Base-by-base conservation (phyloP, 306 rosid species). In the Castanopsis chinensis region DNA sequence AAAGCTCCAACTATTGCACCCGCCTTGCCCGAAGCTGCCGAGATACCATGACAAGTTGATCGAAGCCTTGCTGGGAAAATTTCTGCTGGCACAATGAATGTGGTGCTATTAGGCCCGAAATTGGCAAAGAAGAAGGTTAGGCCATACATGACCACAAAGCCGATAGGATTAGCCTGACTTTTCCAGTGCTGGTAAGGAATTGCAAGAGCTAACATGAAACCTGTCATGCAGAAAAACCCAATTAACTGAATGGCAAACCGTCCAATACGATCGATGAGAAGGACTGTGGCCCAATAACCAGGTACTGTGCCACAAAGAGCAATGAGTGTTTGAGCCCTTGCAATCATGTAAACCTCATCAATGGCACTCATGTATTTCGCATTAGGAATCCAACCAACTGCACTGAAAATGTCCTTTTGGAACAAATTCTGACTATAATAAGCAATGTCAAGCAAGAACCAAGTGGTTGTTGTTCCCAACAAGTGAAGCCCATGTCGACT, bases 41-140 rank as follows among this genome's bases (percentile, higher is more conserved):
- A 91, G 43, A 89, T 85, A 6, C 96, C 86, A 19, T 90, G 95
- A 28, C 95, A 92, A 0, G 95, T 90, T 1, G 92, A 90, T 43
- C 93, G 88, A 9, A 89, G 77, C 60, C 93, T 72, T 0, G 91
- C 90, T 0, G 93, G 90, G 28, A 91, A 91, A 5, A 91, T 77
- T 83, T 90, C 93, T 0, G 92, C 92, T 0, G 92, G 93, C 5
- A 92, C 90, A 57, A 92, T 79, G 65, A 90, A 92, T 20, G 92
- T 92, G 6, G 95, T 90, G 59, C 85, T 76, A 71, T 92, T 90
- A 11, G 97, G 95, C 37, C 97, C 97, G 76, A 92, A 90, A 70
- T 90, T 92, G n/a, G 95, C 92, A 69, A 92, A 92, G 83, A 92
- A 90, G 72, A 92, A 86, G 20, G 92, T 90, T 4, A 87, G 77